Evolutionary conservation across 331 rosid species (phyloP), one percentile per base, ranked within the genome.

Genomic region (Stylosanthes scabra): DNA sequence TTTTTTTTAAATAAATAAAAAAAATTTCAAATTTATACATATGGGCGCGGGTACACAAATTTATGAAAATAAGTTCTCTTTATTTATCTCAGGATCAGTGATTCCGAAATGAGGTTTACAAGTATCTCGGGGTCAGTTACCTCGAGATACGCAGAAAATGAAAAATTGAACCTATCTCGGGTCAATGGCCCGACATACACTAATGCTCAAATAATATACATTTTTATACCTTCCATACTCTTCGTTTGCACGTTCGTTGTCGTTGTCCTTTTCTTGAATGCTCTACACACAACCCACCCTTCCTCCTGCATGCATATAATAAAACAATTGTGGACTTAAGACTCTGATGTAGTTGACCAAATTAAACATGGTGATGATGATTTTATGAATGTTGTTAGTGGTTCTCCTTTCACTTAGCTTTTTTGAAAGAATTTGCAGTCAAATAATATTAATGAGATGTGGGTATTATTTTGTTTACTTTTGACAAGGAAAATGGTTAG

Each of bases 211-310:
- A 20, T 20, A 20, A 20, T 20, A 20, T 20, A 20, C 25, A 20
- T 20, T 20, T 20, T 20, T 20, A 20, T 20, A 20, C 25, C 91
- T 71, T 87, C 96, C 25, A 80, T 54, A 37, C 61, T 79, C 83
- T 87, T 91, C 10, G 75, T 87, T 76, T 85, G 91, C 28, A 82
- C 41, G 2, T 40, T 92, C 67, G 80, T 91, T 63, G 78, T 78
- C 84, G 25, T 20, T 20, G 25, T 20, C 25, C 87, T 81, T 70
- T 95, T 95, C 93, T 87, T 95, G 96, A 95, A 95, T 74, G 99
- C 99, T 82, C 93, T 83, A 79, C 99, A 95, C 0, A 95, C 97
- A 3, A 95, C 99, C 99, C 99, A 95, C 71, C 99, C 99, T 92
- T 95, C 99, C 70, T 95, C 99, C 99, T 95, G 86, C 37, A 79